Conservation (phyloP, 2,329 filamentous ascomycete genomes). For the Microdochium trichocladiopsis region DNA sequence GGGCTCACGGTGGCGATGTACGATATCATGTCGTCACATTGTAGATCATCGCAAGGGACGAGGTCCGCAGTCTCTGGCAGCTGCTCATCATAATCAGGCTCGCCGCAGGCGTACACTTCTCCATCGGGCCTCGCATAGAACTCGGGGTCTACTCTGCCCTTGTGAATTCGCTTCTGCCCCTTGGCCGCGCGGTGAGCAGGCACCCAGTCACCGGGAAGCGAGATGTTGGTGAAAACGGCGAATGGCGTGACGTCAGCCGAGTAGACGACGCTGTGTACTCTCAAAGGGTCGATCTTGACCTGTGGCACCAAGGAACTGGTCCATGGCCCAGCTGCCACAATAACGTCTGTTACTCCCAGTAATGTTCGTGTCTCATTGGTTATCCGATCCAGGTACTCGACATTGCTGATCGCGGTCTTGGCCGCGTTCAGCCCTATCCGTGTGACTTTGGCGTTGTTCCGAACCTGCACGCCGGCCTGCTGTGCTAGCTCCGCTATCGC, state of each 20-base stretch:
- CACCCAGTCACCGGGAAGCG: slow-evolving; percentile 59
- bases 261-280: slow-evolving; percentile 61
- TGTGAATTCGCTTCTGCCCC: slow-evolving; percentile 45
- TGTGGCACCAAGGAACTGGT: slow-evolving; percentile 51
- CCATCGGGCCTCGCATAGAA: slow-evolving; percentile 87
- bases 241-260: slow-evolving; percentile 61
- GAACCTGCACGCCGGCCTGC: slow-evolving; percentile 61
- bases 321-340: slow-evolving; percentile 57
- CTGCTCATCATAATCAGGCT: slow-evolving; percentile 69
- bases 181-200: slow-evolving; percentile 38
- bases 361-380: slow-evolving; percentile 27
- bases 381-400: slow-evolving; percentile 52
- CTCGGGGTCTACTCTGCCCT: slow-evolving; percentile 71
- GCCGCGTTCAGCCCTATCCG: slow-evolving; percentile 48
- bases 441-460: slow-evolving; percentile 60
- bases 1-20: slow-evolving; percentile 64
- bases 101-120: slow-evolving; percentile 89
- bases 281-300: slow-evolving; percentile 48
- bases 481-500: slow-evolving; percentile 71
- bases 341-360: slow-evolving; percentile 41
- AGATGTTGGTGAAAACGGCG: slow-evolving; percentile 81
- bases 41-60: slow-evolving; percentile 65
- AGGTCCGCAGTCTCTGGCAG: slow-evolving; percentile 70
- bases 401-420: slow-evolving; percentile 45
- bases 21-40: slow-evolving; percentile 80